Conservation (phyloP, 768 basidiomycete species). For the Leccinellum luteum region DNA sequence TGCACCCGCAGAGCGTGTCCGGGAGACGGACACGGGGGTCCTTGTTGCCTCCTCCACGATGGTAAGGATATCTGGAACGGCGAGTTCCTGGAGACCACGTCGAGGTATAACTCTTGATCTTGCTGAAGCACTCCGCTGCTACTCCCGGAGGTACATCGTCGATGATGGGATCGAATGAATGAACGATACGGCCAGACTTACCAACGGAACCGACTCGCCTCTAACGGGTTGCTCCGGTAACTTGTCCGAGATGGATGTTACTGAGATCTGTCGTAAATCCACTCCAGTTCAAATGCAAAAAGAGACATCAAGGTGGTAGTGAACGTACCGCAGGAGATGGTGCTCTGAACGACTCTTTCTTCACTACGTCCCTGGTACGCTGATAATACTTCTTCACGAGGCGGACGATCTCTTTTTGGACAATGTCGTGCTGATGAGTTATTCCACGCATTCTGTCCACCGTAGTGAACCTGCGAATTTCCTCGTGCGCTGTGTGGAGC, state of each 20-base stretch:
- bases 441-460: background rate
- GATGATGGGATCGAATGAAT: background rate
- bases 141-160: background rate
- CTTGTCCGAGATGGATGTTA: background rate
- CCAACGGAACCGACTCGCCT: background rate
- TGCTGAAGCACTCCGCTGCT: background rate
- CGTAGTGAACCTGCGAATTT: background rate
- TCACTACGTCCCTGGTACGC: background rate
- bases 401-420: background rate
- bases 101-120: background rate
- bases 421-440: background rate
- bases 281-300: background rate
- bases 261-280: background rate
- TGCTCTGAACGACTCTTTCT: background rate
- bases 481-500: background rate
- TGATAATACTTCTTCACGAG: conserved; percentile 1
- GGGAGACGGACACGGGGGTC: background rate
- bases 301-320: background rate
- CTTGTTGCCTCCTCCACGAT: conserved; percentile 8
- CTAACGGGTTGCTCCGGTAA: background rate
- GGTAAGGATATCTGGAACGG: conserved; percentile 3
- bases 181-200: background rate
- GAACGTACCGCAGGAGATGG: background rate
- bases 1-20: background rate
- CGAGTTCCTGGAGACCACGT: background rate